Evolutionary conservation across 1,139 yeast species (phyloP).

Genomic region (Yamadazyma kanchanaburiensis): DNA sequence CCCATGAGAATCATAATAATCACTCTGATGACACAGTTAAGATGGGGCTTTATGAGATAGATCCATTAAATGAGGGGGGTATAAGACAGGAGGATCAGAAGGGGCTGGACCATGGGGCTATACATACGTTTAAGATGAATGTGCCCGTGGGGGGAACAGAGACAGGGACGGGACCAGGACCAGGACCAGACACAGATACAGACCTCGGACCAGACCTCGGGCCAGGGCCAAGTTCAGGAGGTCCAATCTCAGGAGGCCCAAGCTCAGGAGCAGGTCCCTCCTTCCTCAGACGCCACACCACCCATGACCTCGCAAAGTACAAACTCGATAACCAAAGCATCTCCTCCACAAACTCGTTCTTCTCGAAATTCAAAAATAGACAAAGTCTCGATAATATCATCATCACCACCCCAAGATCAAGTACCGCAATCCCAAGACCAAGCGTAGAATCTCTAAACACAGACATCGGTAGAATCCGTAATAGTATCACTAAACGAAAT

Average conservation of each 20-base stretch:
- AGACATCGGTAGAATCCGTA: constrained; percentile 44
- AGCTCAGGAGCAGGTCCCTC: background rate
- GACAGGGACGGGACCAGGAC: background rate
- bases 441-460: constrained; percentile 15
- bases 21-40: background rate
- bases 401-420: background rate
- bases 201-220: background rate
- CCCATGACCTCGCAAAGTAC: constrained; percentile 12
- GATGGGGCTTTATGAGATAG: background rate
- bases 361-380: constrained; percentile 4
- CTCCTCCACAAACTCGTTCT: constrained; percentile 3
- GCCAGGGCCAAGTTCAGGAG: background rate
- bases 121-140: background rate
- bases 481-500: constrained; percentile 42
- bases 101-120: background rate
- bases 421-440: constrained; percentile 1
- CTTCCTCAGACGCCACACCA: constrained; percentile 12
- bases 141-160: background rate
- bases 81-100: background rate
- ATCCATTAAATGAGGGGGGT: constrained; percentile 1
- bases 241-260: background rate
- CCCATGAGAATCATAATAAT: constrained; percentile 3
- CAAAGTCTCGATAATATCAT: constrained; percentile 5
- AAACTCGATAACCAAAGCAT: constrained; percentile 5
- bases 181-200: background rate